Base-by-base conservation (phyloP, 2,329 filamentous ascomycete species). In the Hymenoscyphus fraxineus region DNA sequence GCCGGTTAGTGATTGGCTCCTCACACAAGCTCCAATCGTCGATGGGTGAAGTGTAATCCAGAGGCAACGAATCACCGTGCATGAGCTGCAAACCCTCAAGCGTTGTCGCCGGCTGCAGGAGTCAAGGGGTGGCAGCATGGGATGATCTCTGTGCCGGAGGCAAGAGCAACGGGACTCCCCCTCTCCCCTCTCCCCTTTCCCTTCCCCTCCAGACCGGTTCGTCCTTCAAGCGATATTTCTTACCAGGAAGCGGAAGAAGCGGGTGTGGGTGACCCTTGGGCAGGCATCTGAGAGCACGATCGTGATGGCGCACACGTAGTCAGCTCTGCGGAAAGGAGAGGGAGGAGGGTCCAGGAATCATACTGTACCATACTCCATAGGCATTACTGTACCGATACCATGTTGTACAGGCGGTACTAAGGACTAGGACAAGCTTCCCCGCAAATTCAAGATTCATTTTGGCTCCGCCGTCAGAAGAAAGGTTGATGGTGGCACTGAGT, bases 131-230 rank as follows among this genome's bases (percentile, higher is more conserved):
- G 59, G 65, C 63, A 66, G 66, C 62, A 55, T 47, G 63, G 68
- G 63, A 65, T 68, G 68, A 67, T 67, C 66, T 51, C 44, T 67
- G 62, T 68, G 64, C 66, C 61, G 64, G 44, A 64, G 67, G 65
- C 68, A 59, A 65, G 66, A 51, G 47, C 58, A 44, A 27, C 27
- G 35, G 35, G 35, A 35, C 35, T 10, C 35, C 35, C 35, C 35
- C 35, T 35, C 35, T 27, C 35, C 35, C 35, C 35, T 9, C 4
- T 35, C 35, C 27, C 35, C 35, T 10, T 10, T 5, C 35, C 4
- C 35, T 10, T 10, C 9, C 35, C 35, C 9, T 35, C 35, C 35
- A 35, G 35, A 6, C 35, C 35, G 35, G 35, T 10, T 35, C 35
- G 55, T 44, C 41, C 47, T 51, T 57, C 57, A 63, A 54, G 44